Evolutionary conservation across 2,329 filamentous ascomycete genomes (phyloP), one percentile per base, ranked within the genome.

Genomic region (Penicillium verrucosum): DNA sequence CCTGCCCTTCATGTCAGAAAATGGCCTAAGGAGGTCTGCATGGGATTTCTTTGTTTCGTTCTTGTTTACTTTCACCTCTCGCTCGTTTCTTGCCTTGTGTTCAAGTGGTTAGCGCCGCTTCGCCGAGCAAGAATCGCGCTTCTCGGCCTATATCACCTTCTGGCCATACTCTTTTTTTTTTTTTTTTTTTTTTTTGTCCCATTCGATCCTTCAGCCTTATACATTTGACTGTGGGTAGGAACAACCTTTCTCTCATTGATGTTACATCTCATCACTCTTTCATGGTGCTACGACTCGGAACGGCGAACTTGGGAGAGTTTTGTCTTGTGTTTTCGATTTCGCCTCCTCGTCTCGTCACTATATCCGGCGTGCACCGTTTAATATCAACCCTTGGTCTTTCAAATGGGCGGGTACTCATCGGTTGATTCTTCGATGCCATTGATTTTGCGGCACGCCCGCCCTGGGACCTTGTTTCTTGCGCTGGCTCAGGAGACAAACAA

Each of bases 251-350:
- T 66, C 60, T 62, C 60, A 63, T 65, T 63, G 61, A 63, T 66
- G 61, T 63, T 62, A 65, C 62, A 58, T 67, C 67, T 63, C 60
- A 69, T 68, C 70, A 66, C 65, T 70, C 65, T 65, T 67, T 71
- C 61, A 73, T 67, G 71, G 71, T 72, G 69, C 68, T 66, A 72
- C 65, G 68, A 70, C 64, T 71, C 62, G 69, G 68, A 71, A 71
- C 65, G 70, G 69, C 71, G 69, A 72, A 71, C 62, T 65, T 69
- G 57, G 65, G 59, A 63, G 61, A 60, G 62, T 56, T 60, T 51
- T 64, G 51, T 60, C 54, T 57, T 65, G 43, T 59, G 41, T 61
- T 63, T 58, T 56, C 50, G 46, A 50, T 56, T 54, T 57, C 60
- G 44, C 54, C 57, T 57, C 51, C 57, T 57, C 50, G 47, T 57